These are phyloP conservation scores for Didymella segeticola DNA, from an alignment of 2,329 filamentous ascomycete genomes.

Conservation along the genomic window DNA sequence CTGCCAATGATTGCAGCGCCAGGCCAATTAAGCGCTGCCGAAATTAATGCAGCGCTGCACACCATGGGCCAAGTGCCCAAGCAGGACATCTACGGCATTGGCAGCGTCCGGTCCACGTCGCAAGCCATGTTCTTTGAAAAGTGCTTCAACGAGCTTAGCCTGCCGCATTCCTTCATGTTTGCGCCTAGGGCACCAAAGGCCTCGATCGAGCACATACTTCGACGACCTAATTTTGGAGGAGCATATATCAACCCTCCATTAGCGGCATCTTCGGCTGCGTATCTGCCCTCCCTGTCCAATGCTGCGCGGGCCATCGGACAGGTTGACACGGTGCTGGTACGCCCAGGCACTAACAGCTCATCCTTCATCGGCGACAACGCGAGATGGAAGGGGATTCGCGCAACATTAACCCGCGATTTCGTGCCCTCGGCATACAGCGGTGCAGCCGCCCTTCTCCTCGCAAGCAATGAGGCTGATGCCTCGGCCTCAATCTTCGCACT, in stretches of 20 bases:
- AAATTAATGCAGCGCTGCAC: slow-evolving; percentile 81
- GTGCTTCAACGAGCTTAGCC: slow-evolving; percentile 67
- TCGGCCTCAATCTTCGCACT: slow-evolving; percentile 81
- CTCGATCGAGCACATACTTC: slow-evolving; percentile 74
- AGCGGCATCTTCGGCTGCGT: slow-evolving; percentile 58
- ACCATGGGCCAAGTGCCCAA: slow-evolving; percentile 82
- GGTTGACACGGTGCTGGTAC: slow-evolving; percentile 80
- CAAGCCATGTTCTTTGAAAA: slow-evolving; percentile 86
- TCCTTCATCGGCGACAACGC: slow-evolving; percentile 79
- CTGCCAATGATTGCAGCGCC: slow-evolving; percentile 85
- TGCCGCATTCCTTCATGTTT: slow-evolving; percentile 81
- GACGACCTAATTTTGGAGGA: slow-evolving; percentile 78
- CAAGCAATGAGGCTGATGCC: slow-evolving; percentile 75
- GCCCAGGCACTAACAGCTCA: slow-evolving; percentile 49
- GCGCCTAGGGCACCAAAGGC: slow-evolving; percentile 73
- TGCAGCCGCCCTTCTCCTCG: slow-evolving; percentile 77
- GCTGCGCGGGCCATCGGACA: slow-evolving; percentile 80
- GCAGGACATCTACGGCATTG: slow-evolving; percentile 81
- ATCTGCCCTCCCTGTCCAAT: slow-evolving; percentile 72
- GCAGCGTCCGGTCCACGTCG: slow-evolving; percentile 73
- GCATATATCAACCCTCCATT: slow-evolving; percentile 81
- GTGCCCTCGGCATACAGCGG: slow-evolving; percentile 82
- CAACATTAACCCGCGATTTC: slow-evolving; percentile 80
- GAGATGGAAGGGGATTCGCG: slow-evolving; percentile 83
- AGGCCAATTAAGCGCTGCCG: slow-evolving; percentile 82